phyloP scores from a whole-genome alignment of 805 yeast species.

The Torulaspora microellipsoides region DNA sequence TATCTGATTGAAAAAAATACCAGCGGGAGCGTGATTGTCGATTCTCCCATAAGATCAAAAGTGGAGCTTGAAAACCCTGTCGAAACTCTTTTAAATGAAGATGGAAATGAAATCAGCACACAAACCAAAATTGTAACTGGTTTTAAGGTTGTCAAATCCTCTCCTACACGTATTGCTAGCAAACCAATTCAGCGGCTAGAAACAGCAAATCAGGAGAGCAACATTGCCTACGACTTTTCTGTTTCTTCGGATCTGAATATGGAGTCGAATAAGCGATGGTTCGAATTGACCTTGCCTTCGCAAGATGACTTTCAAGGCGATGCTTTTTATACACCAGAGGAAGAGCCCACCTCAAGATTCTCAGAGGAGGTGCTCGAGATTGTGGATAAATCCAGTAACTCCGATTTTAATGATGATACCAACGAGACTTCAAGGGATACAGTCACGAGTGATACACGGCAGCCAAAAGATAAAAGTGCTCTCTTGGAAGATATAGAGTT shows the following conservation, averaged over 20 bases:
- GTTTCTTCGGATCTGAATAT: constrained; percentile 17
- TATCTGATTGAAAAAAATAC: no score
- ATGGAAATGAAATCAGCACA: no score
- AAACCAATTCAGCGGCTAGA: constrained; percentile 5
- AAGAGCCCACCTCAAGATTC: constrained; percentile 8
- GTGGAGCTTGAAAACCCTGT: no score
- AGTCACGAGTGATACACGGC: background rate
- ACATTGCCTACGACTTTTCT: constrained; percentile 15
- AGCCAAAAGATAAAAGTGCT: constrained; percentile 3
- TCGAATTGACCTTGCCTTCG: constrained; percentile 24
- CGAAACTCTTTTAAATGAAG: no score
- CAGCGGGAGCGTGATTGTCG: no score
- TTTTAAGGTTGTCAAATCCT: constrained; percentile 22
- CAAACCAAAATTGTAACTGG: background rate
- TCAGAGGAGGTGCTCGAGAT: background rate
- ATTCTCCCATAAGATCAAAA: no score
- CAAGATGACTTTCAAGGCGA: constrained; percentile 20
- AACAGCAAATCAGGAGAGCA: constrained; percentile 7
- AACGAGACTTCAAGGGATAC: constrained; percentile 12
- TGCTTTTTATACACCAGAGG: constrained; percentile 11
- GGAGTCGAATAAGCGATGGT: constrained; percentile 16
- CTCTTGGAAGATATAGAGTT: constrained; percentile 30
- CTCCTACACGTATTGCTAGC: constrained; percentile 21
- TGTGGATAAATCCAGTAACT: constrained; percentile 9
- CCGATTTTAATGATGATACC: constrained; percentile 6